phyloP scores from a whole-genome alignment of 495 filamentous ascomycete species.

The Daldinia vernicosa region DNA sequence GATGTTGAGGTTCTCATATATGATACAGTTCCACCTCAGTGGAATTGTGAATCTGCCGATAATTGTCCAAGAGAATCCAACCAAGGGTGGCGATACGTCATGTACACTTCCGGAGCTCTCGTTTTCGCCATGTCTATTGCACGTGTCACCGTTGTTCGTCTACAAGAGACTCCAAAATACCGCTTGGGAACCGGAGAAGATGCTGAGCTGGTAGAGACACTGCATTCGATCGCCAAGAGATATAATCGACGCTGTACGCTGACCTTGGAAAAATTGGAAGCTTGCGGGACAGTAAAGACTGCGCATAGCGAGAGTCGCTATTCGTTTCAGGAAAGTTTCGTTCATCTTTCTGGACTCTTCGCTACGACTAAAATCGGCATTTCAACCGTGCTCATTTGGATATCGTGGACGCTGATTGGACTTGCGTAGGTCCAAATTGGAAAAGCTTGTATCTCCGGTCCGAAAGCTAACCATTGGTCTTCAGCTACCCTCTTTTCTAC shows the following conservation, averaged over 20 bases:
- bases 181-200: constrained; percentile 72
- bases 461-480: constrained; percentile 28
- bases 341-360: constrained; percentile 72
- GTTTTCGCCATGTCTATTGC: constrained; percentile 72
- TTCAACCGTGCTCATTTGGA: constrained; percentile 71
- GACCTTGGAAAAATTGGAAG: constrained; percentile 66
- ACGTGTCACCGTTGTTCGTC: constrained; percentile 71
- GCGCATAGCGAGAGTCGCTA: constrained; percentile 55
- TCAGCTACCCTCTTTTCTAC: constrained; percentile 70
- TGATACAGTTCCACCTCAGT: constrained; percentile 49
- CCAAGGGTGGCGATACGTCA: constrained; percentile 85
- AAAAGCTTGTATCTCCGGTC: not conserved
- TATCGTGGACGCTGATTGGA: constrained; percentile 75
- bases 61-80: constrained; percentile 70
- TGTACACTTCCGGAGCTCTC: constrained; percentile 70
- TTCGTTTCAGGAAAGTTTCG: constrained; percentile 58
- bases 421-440: constrained; percentile 54
- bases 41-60: constrained; percentile 66
- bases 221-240: constrained; percentile 68
- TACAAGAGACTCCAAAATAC: constrained; percentile 78
- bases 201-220: constrained; percentile 65
- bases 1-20: constrained; percentile 42
- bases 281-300: constrained; percentile 56
- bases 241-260: constrained; percentile 71
- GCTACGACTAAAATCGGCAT: constrained; percentile 66